Percentiles rank a stretch among this genome's conserved stretches.
Conservation (phyloP, 768 basidiomycete species). For the Tricholoma flavovirens region DNA sequence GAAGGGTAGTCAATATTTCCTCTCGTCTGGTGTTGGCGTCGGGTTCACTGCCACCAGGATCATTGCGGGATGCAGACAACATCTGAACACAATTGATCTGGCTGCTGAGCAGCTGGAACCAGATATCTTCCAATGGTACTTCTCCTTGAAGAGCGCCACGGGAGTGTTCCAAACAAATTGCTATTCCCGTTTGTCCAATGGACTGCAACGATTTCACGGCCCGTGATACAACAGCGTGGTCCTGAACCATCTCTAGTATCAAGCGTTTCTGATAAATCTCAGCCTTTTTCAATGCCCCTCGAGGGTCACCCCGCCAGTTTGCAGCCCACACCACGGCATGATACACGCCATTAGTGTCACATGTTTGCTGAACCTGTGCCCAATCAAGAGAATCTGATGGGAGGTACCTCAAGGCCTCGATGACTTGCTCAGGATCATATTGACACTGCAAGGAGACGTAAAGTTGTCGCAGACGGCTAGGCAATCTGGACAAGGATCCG, state of each 20-base stretch:
- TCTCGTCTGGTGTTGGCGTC: slow-evolving; percentile 12
- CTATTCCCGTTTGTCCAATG: slow-evolving; percentile 55
- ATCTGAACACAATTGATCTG: slow-evolving; percentile 78
- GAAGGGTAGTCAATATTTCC: slow-evolving; percentile 46
- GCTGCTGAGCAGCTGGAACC: slow-evolving; percentile 80
- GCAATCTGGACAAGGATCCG: slow-evolving; percentile 39
- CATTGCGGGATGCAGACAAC: slow-evolving; percentile 41
- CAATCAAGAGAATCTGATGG: slow-evolving; percentile 52
- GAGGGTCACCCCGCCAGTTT: slow-evolving; percentile 57
- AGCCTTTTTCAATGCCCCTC: slow-evolving; percentile 61
- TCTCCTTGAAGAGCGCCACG: slow-evolving; percentile 32
- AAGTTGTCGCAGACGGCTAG: slow-evolving; percentile 43
- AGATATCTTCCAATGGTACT: slow-evolving; percentile 71
- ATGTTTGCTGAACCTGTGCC: slow-evolving; percentile 48
- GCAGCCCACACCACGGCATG: slow-evolving; percentile 82
- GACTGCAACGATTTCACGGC: slow-evolving; percentile 46
- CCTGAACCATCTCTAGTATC: slow-evolving; percentile 37
- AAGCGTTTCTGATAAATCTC: slow-evolving; percentile 52
- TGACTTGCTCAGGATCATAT: slow-evolving; percentile 59
- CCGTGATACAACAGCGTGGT: slow-evolving; percentile 8
- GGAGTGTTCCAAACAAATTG: slow-evolving; percentile 69
- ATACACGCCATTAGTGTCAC: slow-evolving; percentile 60
- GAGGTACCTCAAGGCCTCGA: slow-evolving; percentile 53
- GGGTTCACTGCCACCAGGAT: slow-evolving; percentile 2
- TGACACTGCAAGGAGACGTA: slow-evolving; percentile 74